Conservation (phyloP, 2,329 filamentous ascomycete species). For the Cryphonectria carpinicola region DNA sequence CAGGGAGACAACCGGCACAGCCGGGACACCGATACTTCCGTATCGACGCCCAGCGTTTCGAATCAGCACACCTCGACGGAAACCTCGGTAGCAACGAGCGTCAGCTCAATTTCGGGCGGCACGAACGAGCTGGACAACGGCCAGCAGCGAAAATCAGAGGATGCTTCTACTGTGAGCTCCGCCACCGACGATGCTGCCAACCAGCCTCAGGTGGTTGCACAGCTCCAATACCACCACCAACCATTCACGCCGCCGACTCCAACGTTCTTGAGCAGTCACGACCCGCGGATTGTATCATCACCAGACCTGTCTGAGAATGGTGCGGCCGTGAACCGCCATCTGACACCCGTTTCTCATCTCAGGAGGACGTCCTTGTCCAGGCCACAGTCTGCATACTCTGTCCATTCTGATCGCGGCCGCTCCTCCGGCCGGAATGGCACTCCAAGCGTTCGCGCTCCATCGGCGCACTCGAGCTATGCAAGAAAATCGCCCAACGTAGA, state of each 20-base stretch:
- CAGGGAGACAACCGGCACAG: conserved; percentile 52
- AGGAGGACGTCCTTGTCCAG: conserved; percentile 65
- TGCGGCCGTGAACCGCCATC: conserved; percentile 60
- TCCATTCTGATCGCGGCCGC: conserved; percentile 73
- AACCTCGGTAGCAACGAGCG: conserved; percentile 59
- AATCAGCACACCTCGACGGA: conserved; percentile 54
- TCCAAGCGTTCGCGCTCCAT: conserved; percentile 51
- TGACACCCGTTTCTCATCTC: conserved; percentile 62
- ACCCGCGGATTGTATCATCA: conserved; percentile 51
- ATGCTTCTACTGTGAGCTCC: conserved; percentile 56
- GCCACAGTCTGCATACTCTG: conserved; percentile 77
- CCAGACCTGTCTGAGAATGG: conserved; percentile 57
- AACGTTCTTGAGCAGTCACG: conserved; percentile 45
- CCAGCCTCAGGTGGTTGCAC: conserved; percentile 53
- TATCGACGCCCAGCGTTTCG: conserved; percentile 53
- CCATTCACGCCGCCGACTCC: conserved; percentile 47
- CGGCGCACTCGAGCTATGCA: conserved; percentile 49
- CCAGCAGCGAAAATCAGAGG: conserved; percentile 41
- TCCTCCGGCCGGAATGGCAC: conserved; percentile 54
- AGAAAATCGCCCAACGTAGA: conserved; percentile 54
- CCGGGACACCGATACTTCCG: conserved; percentile 56
- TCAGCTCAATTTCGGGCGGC: conserved; percentile 56
- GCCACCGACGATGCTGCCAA: conserved; percentile 49
- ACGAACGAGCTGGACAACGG: conserved; percentile 52
- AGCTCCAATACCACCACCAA: conserved; percentile 65